Evolutionary conservation across 148 eudicot genomes (phyloP).

Genomic region (Mesembryanthemum crystallinum): DNA sequence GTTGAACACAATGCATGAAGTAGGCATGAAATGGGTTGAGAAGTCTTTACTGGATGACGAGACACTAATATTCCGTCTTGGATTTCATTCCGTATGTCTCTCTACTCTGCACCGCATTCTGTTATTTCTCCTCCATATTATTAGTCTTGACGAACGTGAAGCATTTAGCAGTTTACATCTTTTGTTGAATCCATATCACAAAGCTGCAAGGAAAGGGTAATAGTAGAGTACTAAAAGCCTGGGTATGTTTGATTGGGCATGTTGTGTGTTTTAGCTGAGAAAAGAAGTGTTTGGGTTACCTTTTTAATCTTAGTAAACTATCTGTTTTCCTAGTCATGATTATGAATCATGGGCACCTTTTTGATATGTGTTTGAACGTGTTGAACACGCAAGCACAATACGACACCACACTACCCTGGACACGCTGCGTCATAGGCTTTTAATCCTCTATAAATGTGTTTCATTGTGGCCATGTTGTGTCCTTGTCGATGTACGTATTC

Average conservation of each 20-base stretch:
- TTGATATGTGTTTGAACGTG: too few relatives aligned
- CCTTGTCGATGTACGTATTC: too few relatives aligned
- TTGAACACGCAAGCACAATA: too few relatives aligned
- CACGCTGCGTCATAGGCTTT: too few relatives aligned
- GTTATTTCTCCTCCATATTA: background rate
- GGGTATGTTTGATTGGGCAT: background rate
- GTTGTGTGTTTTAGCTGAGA: conserved; percentile 1
- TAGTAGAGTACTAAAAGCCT: background rate
- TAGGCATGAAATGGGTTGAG: conserved; percentile 64
- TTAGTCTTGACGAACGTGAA: background rate
- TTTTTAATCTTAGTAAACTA: background rate
- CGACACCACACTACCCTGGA: too few relatives aligned
- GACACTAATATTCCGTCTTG: conserved; percentile 68
- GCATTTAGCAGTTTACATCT: background rate
- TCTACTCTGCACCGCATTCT: background rate
- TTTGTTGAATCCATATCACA: background rate
- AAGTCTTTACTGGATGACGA: conserved; percentile 51
- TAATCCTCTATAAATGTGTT: too few relatives aligned
- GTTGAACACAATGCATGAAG: conserved; percentile 64
- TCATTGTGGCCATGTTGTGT: too few relatives aligned
- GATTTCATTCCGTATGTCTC: conserved; percentile 89
- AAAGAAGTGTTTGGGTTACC: background rate
- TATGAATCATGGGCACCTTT: too few relatives aligned
- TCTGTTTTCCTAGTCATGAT: background rate
- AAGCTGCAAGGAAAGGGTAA: background rate